Conservation (phyloP, 2,329 filamentous ascomycete genomes). For the Cordyceps fumosorosea region DNA sequence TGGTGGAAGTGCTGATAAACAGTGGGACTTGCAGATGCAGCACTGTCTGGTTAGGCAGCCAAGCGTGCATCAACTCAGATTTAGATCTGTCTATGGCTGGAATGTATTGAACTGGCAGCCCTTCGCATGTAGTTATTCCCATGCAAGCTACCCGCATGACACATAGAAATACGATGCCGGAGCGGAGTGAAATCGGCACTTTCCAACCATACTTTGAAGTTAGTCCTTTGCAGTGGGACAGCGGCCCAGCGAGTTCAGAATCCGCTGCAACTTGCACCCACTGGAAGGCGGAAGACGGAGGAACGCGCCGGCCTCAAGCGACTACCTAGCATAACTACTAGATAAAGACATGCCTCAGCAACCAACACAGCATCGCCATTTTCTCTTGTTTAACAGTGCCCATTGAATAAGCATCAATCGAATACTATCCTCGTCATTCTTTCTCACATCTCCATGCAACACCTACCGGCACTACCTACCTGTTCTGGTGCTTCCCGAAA, state of each 20-base stretch:
- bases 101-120: too few species aligned
- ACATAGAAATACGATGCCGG: neutral
- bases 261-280: too few species aligned
- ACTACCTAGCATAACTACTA: neutral
- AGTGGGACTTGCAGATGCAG: neutral
- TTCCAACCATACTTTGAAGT: neutral
- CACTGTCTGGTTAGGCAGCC: too few species aligned
- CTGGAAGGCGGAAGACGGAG: neutral
- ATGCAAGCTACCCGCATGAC: neutral
- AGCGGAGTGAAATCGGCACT: neutral
- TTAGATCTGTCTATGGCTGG: neutral
- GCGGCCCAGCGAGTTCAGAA: too few species aligned
- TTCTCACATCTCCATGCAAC: neutral
- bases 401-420: too few species aligned
- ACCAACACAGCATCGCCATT: too few species aligned
- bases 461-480: too few species aligned
- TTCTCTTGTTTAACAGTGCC: too few species aligned
- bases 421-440: neutral
- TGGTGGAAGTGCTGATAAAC: neutral
- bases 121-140: too few species aligned
- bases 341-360: neutral
- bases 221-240: neutral
- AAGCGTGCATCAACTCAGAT: neutral
- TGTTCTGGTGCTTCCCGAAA: neutral
- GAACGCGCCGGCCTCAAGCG: neutral